Conservation (phyloP, 2,329 filamentous ascomycete species). For the Phialophora macrospora region DNA sequence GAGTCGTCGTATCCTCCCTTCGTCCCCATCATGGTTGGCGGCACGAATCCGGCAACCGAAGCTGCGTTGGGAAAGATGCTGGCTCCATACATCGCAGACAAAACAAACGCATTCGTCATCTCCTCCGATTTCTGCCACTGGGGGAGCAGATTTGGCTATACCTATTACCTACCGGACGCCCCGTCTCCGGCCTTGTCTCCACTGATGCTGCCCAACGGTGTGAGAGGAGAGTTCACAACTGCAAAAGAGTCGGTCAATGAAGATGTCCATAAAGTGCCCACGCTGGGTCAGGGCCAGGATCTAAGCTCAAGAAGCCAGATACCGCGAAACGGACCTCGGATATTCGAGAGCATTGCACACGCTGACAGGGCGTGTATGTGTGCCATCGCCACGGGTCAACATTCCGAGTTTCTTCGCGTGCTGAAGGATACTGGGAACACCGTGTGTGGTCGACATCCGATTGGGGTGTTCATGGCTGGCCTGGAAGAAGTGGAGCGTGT, state of each 20-base stretch:
- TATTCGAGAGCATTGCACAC: conserved; percentile 82
- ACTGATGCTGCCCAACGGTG: conserved; percentile 45
- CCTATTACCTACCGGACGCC: conserved; percentile 69
- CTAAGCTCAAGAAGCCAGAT: conserved; percentile 30
- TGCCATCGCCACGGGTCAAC: conserved; percentile 76
- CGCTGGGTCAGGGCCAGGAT: conserved; percentile 34
- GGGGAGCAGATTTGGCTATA: conserved; percentile 83
- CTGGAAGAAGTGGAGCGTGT: conserved; percentile 67
- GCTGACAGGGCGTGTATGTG: conserved; percentile 84
- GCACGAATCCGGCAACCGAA: conserved; percentile 70
- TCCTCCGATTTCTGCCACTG: conserved; percentile 98
- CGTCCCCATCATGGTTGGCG: conserved; percentile 84
- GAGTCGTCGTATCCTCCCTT: conserved; percentile 69
- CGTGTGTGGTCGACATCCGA: conserved; percentile 92
- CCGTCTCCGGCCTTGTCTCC: conserved; percentile 51
- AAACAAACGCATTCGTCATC: conserved; percentile 77
- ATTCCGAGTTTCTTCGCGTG: conserved; percentile 71
- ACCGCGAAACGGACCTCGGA: conserved; percentile 51
- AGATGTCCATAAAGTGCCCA: conserved; percentile 39
- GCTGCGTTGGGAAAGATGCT: conserved; percentile 71
- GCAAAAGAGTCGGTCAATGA: conserved; percentile 38
- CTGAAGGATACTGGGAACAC: conserved; percentile 80
- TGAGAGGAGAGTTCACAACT: conserved; percentile 35
- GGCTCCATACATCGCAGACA: conserved; percentile 75
- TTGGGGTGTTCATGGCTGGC: conserved; percentile 88